Base-by-base conservation (phyloP, 108 stramenopile genomes). In the Stephanodiscus minutulus region DNA sequence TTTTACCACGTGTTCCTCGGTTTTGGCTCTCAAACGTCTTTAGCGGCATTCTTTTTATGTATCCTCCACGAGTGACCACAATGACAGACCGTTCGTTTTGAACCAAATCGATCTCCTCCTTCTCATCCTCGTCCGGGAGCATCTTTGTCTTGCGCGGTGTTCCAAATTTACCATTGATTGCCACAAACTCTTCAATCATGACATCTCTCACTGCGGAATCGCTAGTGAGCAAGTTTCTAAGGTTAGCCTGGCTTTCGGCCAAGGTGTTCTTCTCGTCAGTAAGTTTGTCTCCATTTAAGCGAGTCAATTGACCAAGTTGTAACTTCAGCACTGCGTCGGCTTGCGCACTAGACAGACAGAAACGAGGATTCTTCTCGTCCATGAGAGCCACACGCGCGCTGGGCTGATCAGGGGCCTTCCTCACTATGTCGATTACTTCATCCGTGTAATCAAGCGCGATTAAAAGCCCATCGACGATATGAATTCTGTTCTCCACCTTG, bases 11-110 rank as follows among this genome's bases (percentile, higher is more conserved):
- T 39, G 91, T 93, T 11, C 92, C 94, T 58, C 90, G 85, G 62
- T 82, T 84, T 65, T 98, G 97, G 46, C 87, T 88, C 63, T 97
- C 89, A 72, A 98, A 98, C 13, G 91, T 90, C 46, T 89, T 87
- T 17, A 97, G 72, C 28, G 96, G 93, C 96, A 98, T 96, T 29
- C 98, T 87, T 67, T 98, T 98, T 67, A 98, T 94, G 80, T 98
- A 97, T 20, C 98, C 96, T 52, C 89, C 88, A 21, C 90, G 70
- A 7, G 96, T 97, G 7, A 98, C 89, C 33, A 98, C 91, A 59
- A 98, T 93, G 25, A 98, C 96, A 11, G 90, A 91, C 47, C 92
- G 68, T 18, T 86, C 84, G 72, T 98, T 98, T 37, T 85, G 83
- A 54, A 97, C 73, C 57, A 97, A 71, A 72, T 97, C 96, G 29